Percentiles rank a stretch among this genome's conserved stretches.
These are phyloP conservation scores for Elasticomyces elasticus DNA, from an alignment of 495 filamentous ascomycete species.

Conservation along the genomic window DNA sequence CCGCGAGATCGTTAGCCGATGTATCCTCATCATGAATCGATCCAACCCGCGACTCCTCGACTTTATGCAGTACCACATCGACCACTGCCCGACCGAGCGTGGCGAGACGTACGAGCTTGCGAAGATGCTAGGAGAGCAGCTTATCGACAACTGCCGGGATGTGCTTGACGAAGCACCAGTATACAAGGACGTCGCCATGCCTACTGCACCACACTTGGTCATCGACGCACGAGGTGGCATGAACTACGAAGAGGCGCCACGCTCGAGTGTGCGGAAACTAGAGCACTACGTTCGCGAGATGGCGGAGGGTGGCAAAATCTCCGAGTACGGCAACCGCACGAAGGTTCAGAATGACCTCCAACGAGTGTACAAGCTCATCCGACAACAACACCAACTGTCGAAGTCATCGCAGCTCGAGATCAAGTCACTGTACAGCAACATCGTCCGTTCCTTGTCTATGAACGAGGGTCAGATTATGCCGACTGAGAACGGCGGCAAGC, in stretches of 20 bases:
- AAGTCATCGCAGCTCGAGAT: conserved; percentile 92
- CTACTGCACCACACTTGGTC: conserved; percentile 81
- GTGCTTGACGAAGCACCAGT: conserved; percentile 71
- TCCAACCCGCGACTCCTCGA: conserved; percentile 91
- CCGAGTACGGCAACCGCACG: conserved; percentile 93
- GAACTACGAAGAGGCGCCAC: conserved; percentile 77
- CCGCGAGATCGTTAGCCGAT: conserved; percentile 94
- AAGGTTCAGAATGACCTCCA: conserved; percentile 95
- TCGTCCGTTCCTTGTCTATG: conserved; percentile 87
- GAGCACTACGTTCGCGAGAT: conserved; percentile 98
- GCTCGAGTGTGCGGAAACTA: conserved; percentile 84
- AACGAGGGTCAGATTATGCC: conserved; percentile 95
- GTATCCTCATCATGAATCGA: conserved; percentile 98
- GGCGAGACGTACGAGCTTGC: conserved; percentile 96
- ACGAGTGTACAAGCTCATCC: conserved; percentile 93
- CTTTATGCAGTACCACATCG: conserved; percentile 99
- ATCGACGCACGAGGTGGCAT: conserved; percentile 85
- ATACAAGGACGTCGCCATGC: conserved; percentile 90
- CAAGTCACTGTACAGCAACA: conserved; percentile 84
- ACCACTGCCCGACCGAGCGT: conserved; percentile 92
- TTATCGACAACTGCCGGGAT: conserved; percentile 96
- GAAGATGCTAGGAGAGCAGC: conserved; percentile 85
- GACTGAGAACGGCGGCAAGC: conserved; percentile 53
- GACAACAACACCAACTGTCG: conserved; percentile 90
- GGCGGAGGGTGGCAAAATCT: conserved; percentile 96